Base-by-base conservation (phyloP, 805 yeast species). In the Spathaspora girioi region DNA sequence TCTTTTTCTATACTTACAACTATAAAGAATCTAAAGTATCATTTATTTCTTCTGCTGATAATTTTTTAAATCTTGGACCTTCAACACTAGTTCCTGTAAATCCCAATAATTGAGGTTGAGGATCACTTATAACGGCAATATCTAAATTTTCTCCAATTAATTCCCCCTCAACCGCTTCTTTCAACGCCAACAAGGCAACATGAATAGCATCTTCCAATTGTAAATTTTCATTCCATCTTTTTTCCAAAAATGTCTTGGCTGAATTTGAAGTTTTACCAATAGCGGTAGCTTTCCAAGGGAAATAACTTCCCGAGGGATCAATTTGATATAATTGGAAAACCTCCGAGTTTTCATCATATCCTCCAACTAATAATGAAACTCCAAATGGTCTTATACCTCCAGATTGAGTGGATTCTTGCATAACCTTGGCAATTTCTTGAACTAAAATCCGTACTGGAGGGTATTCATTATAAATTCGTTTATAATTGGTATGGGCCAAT, bases 321-420 rank as follows among this genome's bases (percentile, higher is more conserved):
- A 94, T 96, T 72, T 94, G 99, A 69, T 94, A 94, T 54, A 94
- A 77, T 65, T 88, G 88, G 69, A 81, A 92, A 35, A 58, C 59
- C 27, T 84, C 84, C 14, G 81, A 77, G 60, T 79, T 83, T 38
- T 86, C 90, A 66, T 94, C 98, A 66, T 89, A 81, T 19, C 99
- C 99, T 9, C 97, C 99, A 17, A 94, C 91, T 51, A 94, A 76
- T 51, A 94, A 75, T 10, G 97, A 89, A 19, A 96, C 97, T 54
- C 99, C 99, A 67, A 84, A 94, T n/a, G 99, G 99, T 67, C 99
- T 83, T 56, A 94, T 97, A 71, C 99, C 99, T 48, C 97, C 99
- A 49, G 91, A 85, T 68, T 94, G 99, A 1, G 98, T 94, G n/a
- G 96, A 92, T 68, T 93, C 97, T 70, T 94, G 99, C 89, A 94